phyloP scores from a whole-genome alignment of 805 yeast species.

The Lachancea quebecensis region DNA sequence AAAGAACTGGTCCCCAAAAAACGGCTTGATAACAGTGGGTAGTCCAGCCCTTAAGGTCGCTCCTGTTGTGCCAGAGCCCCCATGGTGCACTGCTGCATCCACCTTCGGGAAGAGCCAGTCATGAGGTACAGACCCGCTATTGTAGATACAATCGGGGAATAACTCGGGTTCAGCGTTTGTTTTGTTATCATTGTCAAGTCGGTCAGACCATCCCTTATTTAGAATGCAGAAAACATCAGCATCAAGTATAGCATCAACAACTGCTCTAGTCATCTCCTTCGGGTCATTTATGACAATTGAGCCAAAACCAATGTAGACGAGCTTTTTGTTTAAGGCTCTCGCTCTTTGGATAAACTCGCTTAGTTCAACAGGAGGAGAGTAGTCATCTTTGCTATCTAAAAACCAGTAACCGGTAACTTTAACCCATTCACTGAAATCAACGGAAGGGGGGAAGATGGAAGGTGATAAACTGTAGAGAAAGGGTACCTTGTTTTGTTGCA shows the following conservation, averaged over 20 bases:
- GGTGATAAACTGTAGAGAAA: constrained; percentile 88
- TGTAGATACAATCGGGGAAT: constrained; percentile 62
- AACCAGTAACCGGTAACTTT: constrained; percentile 96
- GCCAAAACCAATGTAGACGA: constrained; percentile 93
- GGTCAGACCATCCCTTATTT: constrained; percentile 92
- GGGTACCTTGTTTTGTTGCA: constrained; percentile 78
- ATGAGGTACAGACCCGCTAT: constrained; percentile 74
- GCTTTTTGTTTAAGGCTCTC: constrained; percentile 48
- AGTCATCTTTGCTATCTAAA: constrained; percentile 55
- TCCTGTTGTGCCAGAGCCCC: constrained; percentile 96
- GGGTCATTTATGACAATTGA: constrained; percentile 89
- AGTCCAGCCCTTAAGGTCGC: constrained; percentile 79
- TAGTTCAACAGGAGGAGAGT: constrained; percentile 55
- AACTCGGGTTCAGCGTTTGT: constrained; percentile 32
- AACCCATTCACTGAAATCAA: constrained; percentile 94
- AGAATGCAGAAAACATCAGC: constrained; percentile 83
- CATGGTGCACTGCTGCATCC: constrained; percentile 96
- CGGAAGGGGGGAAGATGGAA: constrained; percentile 81
- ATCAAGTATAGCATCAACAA: constrained; percentile 67
- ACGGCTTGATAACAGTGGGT: constrained; percentile 89
- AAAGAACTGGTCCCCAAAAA: constrained; percentile 94
- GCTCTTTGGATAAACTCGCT: constrained; percentile 58
- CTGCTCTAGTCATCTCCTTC: constrained; percentile 64
- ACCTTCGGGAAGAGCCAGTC: constrained; percentile 88
- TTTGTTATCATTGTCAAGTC: constrained; percentile 40